Evolutionary conservation across 2,329 filamentous ascomycete species (phyloP).

Genomic region (Cercospora zeina): DNA sequence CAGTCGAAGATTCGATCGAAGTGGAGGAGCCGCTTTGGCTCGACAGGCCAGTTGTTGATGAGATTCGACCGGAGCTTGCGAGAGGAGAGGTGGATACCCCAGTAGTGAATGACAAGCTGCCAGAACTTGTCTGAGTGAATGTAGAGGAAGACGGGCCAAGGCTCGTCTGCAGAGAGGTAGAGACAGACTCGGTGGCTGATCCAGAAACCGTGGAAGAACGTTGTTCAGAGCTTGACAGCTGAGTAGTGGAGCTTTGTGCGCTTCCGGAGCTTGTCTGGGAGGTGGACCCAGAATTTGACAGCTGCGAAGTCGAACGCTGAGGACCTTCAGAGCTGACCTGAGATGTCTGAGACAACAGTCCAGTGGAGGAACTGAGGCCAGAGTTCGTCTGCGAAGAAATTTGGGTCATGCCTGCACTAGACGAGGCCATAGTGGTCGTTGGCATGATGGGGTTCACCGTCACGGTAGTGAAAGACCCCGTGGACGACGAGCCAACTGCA

Average conservation of each 20-base stretch:
- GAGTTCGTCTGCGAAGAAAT: not conserved
- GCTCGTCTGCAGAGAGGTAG: not conserved
- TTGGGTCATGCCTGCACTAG: not conserved
- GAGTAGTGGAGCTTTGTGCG: not conserved
- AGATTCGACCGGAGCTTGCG: not conserved
- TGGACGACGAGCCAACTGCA: not conserved
- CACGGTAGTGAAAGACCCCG: not conserved
- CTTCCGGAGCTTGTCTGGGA: not conserved
- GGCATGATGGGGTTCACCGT: not conserved
- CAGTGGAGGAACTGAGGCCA: not conserved
- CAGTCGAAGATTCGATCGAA: not conserved
- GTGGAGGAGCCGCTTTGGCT: not conserved
- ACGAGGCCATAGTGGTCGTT: not conserved
- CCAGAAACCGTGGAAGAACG: not conserved
- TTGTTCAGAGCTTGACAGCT: not conserved
- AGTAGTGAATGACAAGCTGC: not conserved
- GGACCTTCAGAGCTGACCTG: not conserved
- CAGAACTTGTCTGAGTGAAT: not conserved
- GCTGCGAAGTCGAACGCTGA: not conserved
- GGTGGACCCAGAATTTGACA: not conserved
- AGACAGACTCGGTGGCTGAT: not conserved
- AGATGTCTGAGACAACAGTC: not conserved
- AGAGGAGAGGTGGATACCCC: not conserved
- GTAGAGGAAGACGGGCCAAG: not conserved
- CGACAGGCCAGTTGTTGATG: not conserved